phyloP scores from a whole-genome alignment of 805 yeast species.

The Osmozyma mogii region DNA sequence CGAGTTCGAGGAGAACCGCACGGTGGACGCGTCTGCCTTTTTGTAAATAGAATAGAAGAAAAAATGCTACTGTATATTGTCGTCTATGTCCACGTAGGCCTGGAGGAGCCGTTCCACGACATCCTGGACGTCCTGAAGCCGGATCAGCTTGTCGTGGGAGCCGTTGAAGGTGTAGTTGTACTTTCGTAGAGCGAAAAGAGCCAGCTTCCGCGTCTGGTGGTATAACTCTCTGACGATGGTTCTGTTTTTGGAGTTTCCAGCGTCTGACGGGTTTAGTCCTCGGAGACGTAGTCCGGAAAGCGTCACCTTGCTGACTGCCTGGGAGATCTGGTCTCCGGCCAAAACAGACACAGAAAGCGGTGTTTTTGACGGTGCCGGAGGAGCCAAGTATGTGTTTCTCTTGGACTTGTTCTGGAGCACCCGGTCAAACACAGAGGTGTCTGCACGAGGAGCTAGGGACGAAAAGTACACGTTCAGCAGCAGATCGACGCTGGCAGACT shows the following conservation, averaged over 20 bases:
- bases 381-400: slow-evolving; percentile 10
- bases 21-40: no score
- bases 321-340: slow-evolving; percentile 24
- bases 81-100: slow-evolving; percentile 27
- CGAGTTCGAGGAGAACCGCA: no score
- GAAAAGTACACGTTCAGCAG: no score
- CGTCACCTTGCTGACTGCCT: slow-evolving; percentile 25
- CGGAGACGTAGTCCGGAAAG: slow-evolving; percentile 36
- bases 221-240: slow-evolving; percentile 32
- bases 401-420: slow-evolving; percentile 21
- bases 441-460: no score
- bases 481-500: slow-evolving; percentile 4
- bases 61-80: no score
- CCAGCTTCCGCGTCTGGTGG: slow-evolving; percentile 32
- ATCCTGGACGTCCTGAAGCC: slow-evolving; percentile 27
- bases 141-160: slow-evolving; percentile 9
- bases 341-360: slow-evolving; percentile 12
- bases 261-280: slow-evolving; percentile 22
- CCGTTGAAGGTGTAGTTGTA: slow-evolving; percentile 21
- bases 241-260: slow-evolving; percentile 21
- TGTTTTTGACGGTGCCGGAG: slow-evolving; percentile 6
- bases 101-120: slow-evolving; percentile 32
- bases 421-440: slow-evolving; percentile 26
- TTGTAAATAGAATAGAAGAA: no score
- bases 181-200: slow-evolving; percentile 33